Conservation (phyloP, 1,284 basidiomycete genomes). For the Malassezia arunalokei region DNA sequence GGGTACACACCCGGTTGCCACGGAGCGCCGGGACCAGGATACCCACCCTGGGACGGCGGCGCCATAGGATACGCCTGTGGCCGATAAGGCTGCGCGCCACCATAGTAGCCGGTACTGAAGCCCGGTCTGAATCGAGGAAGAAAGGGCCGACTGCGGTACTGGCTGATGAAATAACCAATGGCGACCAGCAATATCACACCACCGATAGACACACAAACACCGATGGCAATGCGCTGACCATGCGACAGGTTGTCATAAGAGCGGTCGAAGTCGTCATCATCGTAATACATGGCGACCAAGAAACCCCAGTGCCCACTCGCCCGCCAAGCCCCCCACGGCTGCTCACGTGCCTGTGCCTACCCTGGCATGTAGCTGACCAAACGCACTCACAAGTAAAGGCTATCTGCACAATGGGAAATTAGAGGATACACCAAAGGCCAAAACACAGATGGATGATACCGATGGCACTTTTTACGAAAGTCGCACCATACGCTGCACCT, state of each 20-base stretch:
- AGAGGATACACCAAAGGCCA: no score
- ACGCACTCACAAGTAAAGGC: no score
- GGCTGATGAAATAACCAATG: background rate
- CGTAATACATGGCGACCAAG: background rate
- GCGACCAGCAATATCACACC: slow-evolving; percentile 1
- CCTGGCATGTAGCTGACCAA: no score
- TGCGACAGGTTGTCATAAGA: background rate
- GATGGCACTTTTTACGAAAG: no score
- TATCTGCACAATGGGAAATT: no score
- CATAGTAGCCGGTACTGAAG: background rate
- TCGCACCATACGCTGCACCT: no score
- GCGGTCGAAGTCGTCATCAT: background rate
- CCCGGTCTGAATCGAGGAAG: slow-evolving; percentile 3
- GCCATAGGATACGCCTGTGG: background rate
- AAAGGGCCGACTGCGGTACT: slow-evolving; percentile 6
- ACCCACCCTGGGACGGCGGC: background rate
- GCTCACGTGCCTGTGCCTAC: no score
- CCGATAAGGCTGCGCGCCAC: slow-evolving; percentile 3
- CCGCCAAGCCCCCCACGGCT: no score
- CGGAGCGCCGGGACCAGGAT: background rate
- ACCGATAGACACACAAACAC: slow-evolving; percentile 5
- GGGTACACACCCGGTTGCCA: background rate
- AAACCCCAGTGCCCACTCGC: no score
- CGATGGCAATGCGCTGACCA: slow-evolving; percentile 7
- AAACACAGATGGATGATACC: no score